Base-by-base conservation (phyloP, 2,329 filamentous ascomycete species). In the Aspergillus ochraceoroseus region DNA sequence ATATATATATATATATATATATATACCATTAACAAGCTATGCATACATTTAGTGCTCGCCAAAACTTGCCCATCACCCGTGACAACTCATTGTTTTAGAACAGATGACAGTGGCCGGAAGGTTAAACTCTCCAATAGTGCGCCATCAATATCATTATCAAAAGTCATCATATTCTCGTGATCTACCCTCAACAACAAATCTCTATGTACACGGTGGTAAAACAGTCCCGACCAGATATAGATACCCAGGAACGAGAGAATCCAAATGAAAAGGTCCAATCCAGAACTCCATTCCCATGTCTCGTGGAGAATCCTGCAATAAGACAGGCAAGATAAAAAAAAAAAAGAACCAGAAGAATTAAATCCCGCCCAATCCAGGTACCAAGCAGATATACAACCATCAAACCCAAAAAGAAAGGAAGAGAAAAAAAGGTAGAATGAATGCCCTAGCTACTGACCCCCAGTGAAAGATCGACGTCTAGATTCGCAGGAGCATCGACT, bases 401-500 rank as follows among this genome's bases (percentile, higher is more conserved):
- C 30, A 19, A 13, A n/a, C n/a, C n/a, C n/a, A n/a, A 7, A 30
- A 32, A 23, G 26, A 25, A 9, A 35, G n/a, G 31, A 32, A 7
- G 32, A 23, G 19, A 19, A 26, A 32, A 5, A 41, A 11, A 19
- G 27, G 9, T 37, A 15, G 33, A 8, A 19, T n/a, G 23, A 19
- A 33, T 27, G 31, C 20, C 14, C 22, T 29, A 43, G 18, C 19
- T 32, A 29, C 26, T 22, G 8, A 55, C 30, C 30, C 40, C 44
- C 26, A 54, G 40, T 2, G 51, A 52, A 26, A 56, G 43, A 7
- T 54, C 53, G 20, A 50, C 40, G 12, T 55, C 53, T 4, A 55
- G 46, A 29, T 46, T 46, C 11, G 47, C 18, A 15, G 40, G 20
- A 15, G 41, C 31, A 11, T 45, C 52, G 9, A 30, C 30, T 18